Evolutionary conservation across 2,329 filamentous ascomycete species (phyloP), one percentile per base, ranked within the genome.

Genomic region (Exophiala bonariae): DNA sequence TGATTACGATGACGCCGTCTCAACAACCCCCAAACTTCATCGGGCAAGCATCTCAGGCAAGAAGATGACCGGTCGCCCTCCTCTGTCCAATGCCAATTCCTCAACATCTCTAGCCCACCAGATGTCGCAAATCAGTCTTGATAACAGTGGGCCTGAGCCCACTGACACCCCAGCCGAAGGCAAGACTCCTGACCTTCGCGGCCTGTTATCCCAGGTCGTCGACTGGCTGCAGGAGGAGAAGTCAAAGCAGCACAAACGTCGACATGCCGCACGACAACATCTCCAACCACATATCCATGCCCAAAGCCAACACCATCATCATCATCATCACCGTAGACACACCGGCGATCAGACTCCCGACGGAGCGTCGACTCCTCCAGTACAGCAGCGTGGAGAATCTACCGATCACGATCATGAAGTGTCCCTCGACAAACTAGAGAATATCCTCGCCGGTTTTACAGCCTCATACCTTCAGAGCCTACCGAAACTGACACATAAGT

Each of bases 141-240:
- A 55, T 37, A 26, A 48, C 16, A n/a, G 35, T 23, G 31, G 47
- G 31, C 26, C 34, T 10, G 45, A 44, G 30, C 18, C 47, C 28
- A 46, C 28, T 32, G 44, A 39, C 13, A 43, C 52, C 35, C 46
- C 54, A 41, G 28, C 38, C 28, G 47, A 55, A 34, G 32, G 45
- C 48, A 54, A 56, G 26, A 47, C 53, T 34, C 45, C 51, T 2
- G 54, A 59, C 33, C 37, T 53, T 17, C 49, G 50, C 8, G 59
- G 54, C 35, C 62, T 95, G 6, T 69, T 93, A 20, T 77, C 83
- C 16, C 88, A 95, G 62, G 83, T 96, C 11, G 78, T 81, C 19
- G 82, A 88, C 56, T 97, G 92, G 92, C 72, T 96, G 31, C 82
- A 91, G 58, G 80, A 85, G 40, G 90, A 96, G 68, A 86, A 85